Evolutionary conservation across 2,329 filamentous ascomycete species (phyloP).

Genomic region (Knoxdaviesia capensis): DNA sequence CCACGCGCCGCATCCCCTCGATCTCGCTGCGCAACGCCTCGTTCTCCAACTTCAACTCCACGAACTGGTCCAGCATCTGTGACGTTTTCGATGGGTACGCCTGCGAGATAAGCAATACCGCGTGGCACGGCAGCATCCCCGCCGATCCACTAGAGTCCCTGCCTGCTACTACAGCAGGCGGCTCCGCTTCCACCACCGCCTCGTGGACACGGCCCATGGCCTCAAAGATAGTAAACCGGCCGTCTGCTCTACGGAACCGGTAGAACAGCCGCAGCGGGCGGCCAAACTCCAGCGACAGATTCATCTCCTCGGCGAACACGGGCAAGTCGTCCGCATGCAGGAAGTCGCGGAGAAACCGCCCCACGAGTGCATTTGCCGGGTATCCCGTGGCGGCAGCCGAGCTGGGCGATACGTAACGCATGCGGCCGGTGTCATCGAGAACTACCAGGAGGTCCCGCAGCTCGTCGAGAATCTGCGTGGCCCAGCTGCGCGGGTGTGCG

Average conservation of each 20-base stretch:
- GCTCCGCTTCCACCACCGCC: background rate
- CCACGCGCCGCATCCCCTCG: conserved; percentile 45
- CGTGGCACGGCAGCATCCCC: conserved; percentile 34
- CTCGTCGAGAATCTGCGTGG: conserved; percentile 74
- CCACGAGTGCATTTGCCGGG: conserved; percentile 46
- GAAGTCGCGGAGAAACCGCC: conserved; percentile 58
- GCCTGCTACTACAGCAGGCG: background rate
- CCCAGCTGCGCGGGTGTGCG: conserved; percentile 53
- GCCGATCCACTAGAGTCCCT: background rate
- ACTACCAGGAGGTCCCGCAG: conserved; percentile 78
- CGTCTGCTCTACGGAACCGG: conserved; percentile 57
- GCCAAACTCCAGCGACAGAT: conserved; percentile 71
- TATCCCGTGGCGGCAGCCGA: conserved; percentile 59
- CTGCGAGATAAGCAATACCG: conserved; percentile 83
- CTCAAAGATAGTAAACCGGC: conserved; percentile 63
- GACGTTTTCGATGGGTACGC: conserved; percentile 82
- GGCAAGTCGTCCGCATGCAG: conserved; percentile 73
- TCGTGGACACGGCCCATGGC: conserved; percentile 74
- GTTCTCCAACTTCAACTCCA: conserved; percentile 95
- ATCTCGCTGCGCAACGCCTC: conserved; percentile 72
- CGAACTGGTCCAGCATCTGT: conserved; percentile 68
- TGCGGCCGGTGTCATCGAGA: conserved; percentile 62
- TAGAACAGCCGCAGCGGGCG: conserved; percentile 70
- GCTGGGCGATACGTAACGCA: conserved; percentile 73
- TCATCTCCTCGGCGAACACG: conserved; percentile 72